Evolutionary conservation across 2,329 filamentous ascomycete species (phyloP).

Genomic region (Exophiala spinifera): DNA sequence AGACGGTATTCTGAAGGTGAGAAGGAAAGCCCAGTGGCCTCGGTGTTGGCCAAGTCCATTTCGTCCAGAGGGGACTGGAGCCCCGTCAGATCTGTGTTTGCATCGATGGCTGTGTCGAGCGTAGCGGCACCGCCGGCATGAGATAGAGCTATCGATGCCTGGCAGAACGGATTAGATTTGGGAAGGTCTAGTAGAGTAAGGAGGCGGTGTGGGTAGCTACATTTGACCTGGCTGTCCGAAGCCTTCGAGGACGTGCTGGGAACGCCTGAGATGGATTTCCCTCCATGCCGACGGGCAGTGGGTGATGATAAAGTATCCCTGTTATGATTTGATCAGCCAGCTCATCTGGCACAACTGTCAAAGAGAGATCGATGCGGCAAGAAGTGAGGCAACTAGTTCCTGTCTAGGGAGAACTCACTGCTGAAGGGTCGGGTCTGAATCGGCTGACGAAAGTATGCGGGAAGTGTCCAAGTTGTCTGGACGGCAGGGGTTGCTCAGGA

Average conservation of each 20-base stretch:
- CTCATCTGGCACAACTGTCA: not conserved
- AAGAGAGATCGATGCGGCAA: not conserved
- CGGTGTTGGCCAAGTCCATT: slow-evolving; percentile 10
- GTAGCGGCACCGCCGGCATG: slow-evolving; percentile 20
- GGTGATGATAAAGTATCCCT: not conserved
- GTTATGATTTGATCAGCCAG: not conserved
- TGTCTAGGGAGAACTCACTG: not conserved
- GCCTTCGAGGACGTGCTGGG: not conserved
- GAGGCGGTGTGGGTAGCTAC: slow-evolving; percentile 21
- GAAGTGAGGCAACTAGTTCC: not conserved
- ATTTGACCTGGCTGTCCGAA: slow-evolving; percentile 10
- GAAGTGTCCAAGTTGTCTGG: not conserved
- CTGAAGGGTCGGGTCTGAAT: not conserved
- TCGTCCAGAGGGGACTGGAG: slow-evolving; percentile 15
- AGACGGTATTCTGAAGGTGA: slow-evolving; percentile 3
- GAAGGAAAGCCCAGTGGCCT: slow-evolving; percentile 8
- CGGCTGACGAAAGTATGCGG: not conserved
- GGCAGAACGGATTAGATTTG: slow-evolving; percentile 8
- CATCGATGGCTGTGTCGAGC: slow-evolving; percentile 12
- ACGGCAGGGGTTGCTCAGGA: not conserved
- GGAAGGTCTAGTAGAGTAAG: not conserved
- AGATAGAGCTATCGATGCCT: slow-evolving; percentile 15
- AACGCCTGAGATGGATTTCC: slow-evolving; percentile 3
- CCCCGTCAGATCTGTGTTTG: slow-evolving; percentile 20
- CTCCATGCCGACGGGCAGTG: not conserved